These are phyloP conservation scores for Amaranthus cruentus DNA, from an alignment of 148 eudicot genomes.

Conservation along the genomic window DNA sequence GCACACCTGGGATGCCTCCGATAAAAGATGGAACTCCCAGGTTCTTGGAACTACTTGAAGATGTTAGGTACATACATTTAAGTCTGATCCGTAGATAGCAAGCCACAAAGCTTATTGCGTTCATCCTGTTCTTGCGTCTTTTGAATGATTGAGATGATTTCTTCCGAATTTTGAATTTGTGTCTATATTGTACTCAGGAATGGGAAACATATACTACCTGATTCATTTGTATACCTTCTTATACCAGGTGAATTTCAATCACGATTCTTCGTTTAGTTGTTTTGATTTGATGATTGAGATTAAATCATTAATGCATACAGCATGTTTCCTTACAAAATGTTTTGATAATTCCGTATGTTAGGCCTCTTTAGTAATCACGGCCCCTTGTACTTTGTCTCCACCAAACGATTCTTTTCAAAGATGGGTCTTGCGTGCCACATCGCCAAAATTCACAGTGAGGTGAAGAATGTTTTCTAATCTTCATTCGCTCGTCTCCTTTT, in stretches of 20 bases:
- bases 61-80: conserved; percentile 43
- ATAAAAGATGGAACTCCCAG: conserved; percentile 79
- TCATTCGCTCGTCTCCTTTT: neutral
- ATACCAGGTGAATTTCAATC: conserved; percentile 60
- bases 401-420: conserved; percentile 76
- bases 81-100: too few species aligned
- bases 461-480: conserved; percentile 19
- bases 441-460: conserved; percentile 96
- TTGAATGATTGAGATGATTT: neutral
- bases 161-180: conserved; percentile 4
- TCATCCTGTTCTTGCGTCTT: neutral
- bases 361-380: conserved; percentile 98
- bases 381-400: conserved; percentile 79
- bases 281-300: neutral
- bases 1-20: conserved; percentile 62
- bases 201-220: conserved; percentile 77
- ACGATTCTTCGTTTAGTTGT: neutral
- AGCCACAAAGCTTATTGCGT: too few species aligned
- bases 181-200: conserved; percentile 39
- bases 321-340: conserved; percentile 1
- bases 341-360: conserved; percentile 17
- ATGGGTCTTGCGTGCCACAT: conserved; percentile 98
- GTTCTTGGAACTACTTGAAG: conserved; percentile 65
- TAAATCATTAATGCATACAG: neutral
- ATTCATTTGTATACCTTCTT: conserved; percentile 76